phyloP scores from a whole-genome alignment of 148 eudicot genomes.

The Arbutus unedo region DNA sequence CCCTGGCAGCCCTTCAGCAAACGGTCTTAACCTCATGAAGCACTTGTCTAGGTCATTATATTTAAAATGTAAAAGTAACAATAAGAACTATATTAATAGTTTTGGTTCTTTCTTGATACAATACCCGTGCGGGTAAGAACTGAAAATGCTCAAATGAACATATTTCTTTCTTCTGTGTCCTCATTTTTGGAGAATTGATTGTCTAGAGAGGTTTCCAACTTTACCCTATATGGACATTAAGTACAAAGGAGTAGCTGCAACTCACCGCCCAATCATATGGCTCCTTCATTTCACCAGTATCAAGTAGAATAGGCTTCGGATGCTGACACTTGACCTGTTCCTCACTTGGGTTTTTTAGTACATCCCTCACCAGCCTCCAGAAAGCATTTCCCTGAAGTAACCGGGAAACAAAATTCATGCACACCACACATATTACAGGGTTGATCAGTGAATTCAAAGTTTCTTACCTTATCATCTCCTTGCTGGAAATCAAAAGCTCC shows the following conservation, averaged over 20 bases:
- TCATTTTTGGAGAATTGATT: background rate
- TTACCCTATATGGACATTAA: background rate
- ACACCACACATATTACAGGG: background rate
- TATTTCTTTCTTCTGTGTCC: background rate
- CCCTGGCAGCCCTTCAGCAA: no score
- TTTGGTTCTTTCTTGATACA: background rate
- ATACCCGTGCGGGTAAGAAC: background rate
- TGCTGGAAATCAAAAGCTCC: conserved; percentile 97
- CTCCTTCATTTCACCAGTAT: conserved; percentile 90
- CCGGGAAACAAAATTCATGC: conserved; percentile 2
- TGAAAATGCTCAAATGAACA: background rate
- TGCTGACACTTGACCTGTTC: conserved; percentile 75
- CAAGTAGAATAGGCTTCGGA: conserved; percentile 88
- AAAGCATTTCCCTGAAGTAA: conserved; percentile 77
- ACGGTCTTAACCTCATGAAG: background rate
- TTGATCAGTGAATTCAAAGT: background rate
- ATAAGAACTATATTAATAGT: background rate
- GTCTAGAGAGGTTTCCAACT: background rate
- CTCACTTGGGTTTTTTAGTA: conserved; percentile 57
- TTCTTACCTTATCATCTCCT: conserved; percentile 72
- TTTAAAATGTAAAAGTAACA: background rate
- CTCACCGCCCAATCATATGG: conserved; percentile 99
- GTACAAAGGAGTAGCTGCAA: conserved; percentile 16
- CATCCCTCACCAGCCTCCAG: conserved; percentile 73
- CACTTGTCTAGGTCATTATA: background rate